Evolutionary conservation across 2,329 filamentous ascomycete genomes (phyloP), one percentile per base, ranked within the genome.

Genomic region (Pestalotiopsis sp.): DNA sequence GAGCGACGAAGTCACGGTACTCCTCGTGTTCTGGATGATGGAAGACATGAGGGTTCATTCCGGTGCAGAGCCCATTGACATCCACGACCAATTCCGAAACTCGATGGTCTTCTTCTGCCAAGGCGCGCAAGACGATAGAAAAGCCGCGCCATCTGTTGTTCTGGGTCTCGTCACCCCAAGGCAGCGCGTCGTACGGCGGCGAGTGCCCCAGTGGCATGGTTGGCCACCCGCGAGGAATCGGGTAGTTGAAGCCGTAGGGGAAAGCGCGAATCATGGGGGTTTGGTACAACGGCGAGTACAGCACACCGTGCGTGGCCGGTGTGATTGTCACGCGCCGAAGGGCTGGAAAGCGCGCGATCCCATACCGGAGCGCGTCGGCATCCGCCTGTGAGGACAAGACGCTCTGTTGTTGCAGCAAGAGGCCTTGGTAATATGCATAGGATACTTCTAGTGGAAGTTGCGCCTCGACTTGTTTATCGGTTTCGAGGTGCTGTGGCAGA

Each of bases 211-310:
- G 14, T 58, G 17, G 14, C 27, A 31, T 4, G 4, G 52, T 68
- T 5, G 73, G 75, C 80, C 79, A 80, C 11, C 78, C 76, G n/a
- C 74, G 75, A 1, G 80, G 77, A 11, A 81, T 72, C 1, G 79
- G 78, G 68, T 84, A 83, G 27, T 79, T 79, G 49, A 84, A 82
- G 4, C 79, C 79, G 2, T 69, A 61, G 0, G 81, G 81, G 13
- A 84, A 78, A 2, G 77, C 75, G 5, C 81, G 80, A 38, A 83
- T 81, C 72, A 81, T 81, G 1, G 83, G 83, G 0, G 83, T 84
- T 23, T 80, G 70, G 64, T 84, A 84, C 0, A 78, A 68, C 0
- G 82, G 83, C 0, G 68, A 63, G n/a, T 78, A 77, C 0, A 78
- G 68, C 58, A 74, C 72, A 0, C 80, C 80, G 69, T 84, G 82